Percentiles rank a stretch among this genome's conserved stretches.
Conservation (phyloP, 768 basidiomycete species). For the Trametes meyenii region DNA sequence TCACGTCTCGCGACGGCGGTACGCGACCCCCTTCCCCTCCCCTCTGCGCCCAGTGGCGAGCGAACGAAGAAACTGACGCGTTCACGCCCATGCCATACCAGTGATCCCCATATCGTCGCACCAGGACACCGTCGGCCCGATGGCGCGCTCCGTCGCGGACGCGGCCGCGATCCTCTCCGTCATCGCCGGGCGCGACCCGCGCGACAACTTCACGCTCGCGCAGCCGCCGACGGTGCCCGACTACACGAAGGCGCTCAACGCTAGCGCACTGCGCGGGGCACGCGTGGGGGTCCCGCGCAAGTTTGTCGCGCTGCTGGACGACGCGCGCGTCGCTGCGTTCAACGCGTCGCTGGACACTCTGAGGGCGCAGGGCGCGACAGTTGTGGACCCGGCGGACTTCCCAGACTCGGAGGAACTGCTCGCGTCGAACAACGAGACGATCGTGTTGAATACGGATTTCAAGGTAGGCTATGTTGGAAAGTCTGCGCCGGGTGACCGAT, state of each 20-base stretch:
- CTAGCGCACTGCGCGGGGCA: slow-evolving; percentile 46
- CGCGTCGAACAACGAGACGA: slow-evolving; percentile 52
- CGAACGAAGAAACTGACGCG: slow-evolving; percentile 4
- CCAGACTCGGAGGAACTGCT: slow-evolving; percentile 52
- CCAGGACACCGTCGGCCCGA: slow-evolving; percentile 41
- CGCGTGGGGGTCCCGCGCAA: slow-evolving; percentile 47
- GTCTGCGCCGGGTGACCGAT: not conserved
- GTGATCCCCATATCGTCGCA: slow-evolving; percentile 45
- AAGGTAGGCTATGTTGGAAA: slow-evolving; percentile 42
- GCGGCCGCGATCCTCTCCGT: slow-evolving; percentile 36
- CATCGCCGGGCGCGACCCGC: slow-evolving; percentile 46
- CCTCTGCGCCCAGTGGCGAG: too few relatives aligned
- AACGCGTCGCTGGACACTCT: slow-evolving; percentile 42
- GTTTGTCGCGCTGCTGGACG: slow-evolving; percentile 33
- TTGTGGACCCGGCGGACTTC: slow-evolving; percentile 65
- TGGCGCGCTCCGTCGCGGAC: slow-evolving; percentile 37
- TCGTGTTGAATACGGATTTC: slow-evolving; percentile 59
- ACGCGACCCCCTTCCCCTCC: too few relatives aligned
- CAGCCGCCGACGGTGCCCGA: slow-evolving; percentile 54
- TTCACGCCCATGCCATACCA: slow-evolving; percentile 34
- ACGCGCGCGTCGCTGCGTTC: slow-evolving; percentile 39
- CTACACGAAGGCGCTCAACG: slow-evolving; percentile 53
- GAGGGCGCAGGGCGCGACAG: slow-evolving; percentile 43
- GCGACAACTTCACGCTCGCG: slow-evolving; percentile 43
- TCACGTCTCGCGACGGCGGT: slow-evolving; percentile 40